A percentile compares a stretch with the other conserved stretches of the same genome.
phyloP scores from a whole-genome alignment of 108 stramenopile species.

The Cyclotella cryptica region DNA sequence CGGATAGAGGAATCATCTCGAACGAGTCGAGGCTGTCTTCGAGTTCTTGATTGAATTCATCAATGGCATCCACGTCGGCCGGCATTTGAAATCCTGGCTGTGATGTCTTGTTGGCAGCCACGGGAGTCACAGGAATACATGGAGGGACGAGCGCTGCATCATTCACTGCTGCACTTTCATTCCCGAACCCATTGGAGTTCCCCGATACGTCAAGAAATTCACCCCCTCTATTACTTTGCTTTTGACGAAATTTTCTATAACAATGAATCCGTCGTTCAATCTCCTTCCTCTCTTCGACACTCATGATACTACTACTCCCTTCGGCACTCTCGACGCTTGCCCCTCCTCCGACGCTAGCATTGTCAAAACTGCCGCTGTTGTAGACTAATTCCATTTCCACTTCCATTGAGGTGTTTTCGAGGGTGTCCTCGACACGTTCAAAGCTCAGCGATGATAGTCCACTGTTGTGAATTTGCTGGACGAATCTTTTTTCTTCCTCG shows the following conservation, averaged over 20 bases:
- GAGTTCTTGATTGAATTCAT: slow-evolving; percentile 6
- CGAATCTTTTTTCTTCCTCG: slow-evolving; percentile 32
- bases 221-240: slow-evolving; percentile 11
- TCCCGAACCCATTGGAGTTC: neutral
- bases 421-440: slow-evolving; percentile 40
- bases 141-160: neutral
- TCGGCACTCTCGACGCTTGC: slow-evolving; percentile 6
- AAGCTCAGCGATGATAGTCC: slow-evolving; percentile 43
- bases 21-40: neutral
- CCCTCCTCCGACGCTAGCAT: slow-evolving; percentile 13
- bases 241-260: slow-evolving; percentile 36
- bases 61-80: slow-evolving; percentile 16
- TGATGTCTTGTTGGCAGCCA: slow-evolving; percentile 4
- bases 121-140: neutral
- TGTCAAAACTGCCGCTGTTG: slow-evolving; percentile 24
- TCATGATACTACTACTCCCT: slow-evolving; percentile 12
- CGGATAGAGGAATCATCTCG: slow-evolving; percentile 18
- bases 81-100: neutral
- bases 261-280: slow-evolving; percentile 34
- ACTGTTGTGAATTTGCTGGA: slow-evolving; percentile 48
- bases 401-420: slow-evolving; percentile 35
- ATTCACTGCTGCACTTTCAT: neutral
- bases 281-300: slow-evolving; percentile 36
- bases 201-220: neutral
- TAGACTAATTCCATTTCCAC: slow-evolving; percentile 51